Percentiles rank a stretch among this genome's conserved stretches.
These are phyloP conservation scores for Pisolithus marmoratus DNA, from an alignment of 768 basidiomycete genomes.

Conservation along the genomic window DNA sequence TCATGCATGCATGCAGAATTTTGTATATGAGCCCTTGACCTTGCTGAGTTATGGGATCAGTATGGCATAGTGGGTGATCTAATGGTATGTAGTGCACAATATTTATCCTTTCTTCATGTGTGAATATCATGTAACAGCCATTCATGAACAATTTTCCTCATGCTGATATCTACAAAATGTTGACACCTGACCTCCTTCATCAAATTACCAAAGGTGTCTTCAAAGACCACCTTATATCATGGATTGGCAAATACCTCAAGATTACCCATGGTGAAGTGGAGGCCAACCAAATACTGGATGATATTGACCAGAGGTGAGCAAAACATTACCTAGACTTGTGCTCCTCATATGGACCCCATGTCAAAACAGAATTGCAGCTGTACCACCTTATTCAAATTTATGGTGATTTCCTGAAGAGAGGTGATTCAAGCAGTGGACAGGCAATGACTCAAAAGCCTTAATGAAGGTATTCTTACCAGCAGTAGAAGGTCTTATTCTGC, in stretches of 20 bases:
- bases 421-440: conserved; percentile 15
- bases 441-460: conserved; percentile 17
- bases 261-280: background rate
- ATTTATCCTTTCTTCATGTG: background rate
- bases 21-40: background rate
- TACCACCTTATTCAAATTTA: background rate
- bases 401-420: conserved; percentile 12
- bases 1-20: background rate
- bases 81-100: background rate
- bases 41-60: background rate
- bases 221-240: conserved; percentile 11
- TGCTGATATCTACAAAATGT: background rate
- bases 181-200: conserved; percentile 1
- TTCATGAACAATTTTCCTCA: background rate
- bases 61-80: background rate
- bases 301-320: background rate
- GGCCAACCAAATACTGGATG: conserved; percentile 1
- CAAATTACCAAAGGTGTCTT: conserved; percentile 9
- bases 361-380: background rate
- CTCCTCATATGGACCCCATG: too few species aligned
- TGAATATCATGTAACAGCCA: background rate
- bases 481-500: conserved; percentile 11
- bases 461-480: conserved; percentile 15
- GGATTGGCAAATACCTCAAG: conserved; percentile 5
- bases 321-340: too few species aligned